These are phyloP conservation scores for Volvox africanus DNA, from an alignment of 139 green algal genomes.

Conservation along the genomic window DNA sequence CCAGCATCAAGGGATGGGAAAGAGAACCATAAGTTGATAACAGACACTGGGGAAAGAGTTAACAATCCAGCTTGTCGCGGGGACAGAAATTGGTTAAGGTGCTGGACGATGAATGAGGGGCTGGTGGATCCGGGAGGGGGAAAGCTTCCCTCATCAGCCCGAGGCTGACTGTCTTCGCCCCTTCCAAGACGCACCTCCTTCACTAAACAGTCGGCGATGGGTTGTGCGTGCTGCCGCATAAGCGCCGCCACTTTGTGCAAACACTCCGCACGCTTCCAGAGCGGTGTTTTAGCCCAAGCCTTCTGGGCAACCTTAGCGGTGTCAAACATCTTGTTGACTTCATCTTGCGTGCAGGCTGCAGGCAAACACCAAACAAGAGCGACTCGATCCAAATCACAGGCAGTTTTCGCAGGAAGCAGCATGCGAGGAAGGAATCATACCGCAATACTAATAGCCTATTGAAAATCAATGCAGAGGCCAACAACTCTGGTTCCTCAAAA, in stretches of 20 bases:
- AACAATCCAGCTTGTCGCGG: no score
- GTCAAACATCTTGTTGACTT: constrained; percentile 90
- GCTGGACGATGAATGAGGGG: no score
- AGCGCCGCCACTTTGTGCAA: constrained; percentile 84
- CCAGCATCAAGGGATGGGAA: neutral
- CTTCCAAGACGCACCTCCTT: constrained; percentile 71
- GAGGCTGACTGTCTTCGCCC: no score
- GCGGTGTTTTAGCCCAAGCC: constrained; percentile 87
- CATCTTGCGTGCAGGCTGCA: constrained; percentile 91
- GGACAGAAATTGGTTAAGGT: no score
- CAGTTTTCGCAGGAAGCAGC: no score
- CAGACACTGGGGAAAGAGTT: no score
- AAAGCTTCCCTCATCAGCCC: no score
- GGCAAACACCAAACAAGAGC: neutral
- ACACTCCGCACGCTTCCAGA: constrained; percentile 90
- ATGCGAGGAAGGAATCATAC: no score
- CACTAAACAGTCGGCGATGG: constrained; percentile 91
- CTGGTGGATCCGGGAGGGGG: no score
- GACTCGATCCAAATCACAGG: neutral
- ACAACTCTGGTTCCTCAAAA: no score
- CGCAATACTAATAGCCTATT: no score
- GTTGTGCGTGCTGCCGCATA: constrained; percentile 85
- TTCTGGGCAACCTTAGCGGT: constrained; percentile 87
- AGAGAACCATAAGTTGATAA: neutral
- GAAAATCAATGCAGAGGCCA: no score